A percentile compares a stretch with the other conserved stretches of the same genome.
These are phyloP conservation scores for Niveomyces coronatus DNA, from an alignment of 2,329 filamentous ascomycete species.

Conservation along the genomic window DNA sequence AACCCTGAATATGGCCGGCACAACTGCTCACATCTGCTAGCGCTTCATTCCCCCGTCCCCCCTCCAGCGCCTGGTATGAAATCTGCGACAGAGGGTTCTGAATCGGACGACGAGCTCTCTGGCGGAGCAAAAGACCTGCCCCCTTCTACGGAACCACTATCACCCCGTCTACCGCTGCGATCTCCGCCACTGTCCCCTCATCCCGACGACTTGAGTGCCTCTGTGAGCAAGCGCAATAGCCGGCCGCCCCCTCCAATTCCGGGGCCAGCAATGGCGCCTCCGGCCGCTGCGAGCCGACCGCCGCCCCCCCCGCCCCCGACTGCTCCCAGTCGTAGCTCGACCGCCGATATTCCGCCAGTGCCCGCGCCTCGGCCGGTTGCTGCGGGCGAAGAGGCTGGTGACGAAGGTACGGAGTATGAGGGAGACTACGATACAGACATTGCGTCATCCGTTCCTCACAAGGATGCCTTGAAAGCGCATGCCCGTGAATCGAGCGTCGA, in stretches of 20 bases:
- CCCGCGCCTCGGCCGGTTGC: constrained; percentile 32
- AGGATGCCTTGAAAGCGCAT: constrained; percentile 82
- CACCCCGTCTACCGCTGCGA: constrained; percentile 10
- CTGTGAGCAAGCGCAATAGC: constrained; percentile 43
- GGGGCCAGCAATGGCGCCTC: constrained; percentile 34
- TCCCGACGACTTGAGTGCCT: constrained; percentile 26
- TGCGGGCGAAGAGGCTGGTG: constrained; percentile 55
- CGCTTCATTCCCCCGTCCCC: constrained; percentile 46
- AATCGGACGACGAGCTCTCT: constrained; percentile 81
- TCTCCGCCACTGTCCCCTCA: constrained; percentile 27
- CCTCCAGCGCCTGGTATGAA: constrained; percentile 41
- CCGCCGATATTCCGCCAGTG: constrained; percentile 39
- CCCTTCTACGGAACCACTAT: constrained; percentile 27
- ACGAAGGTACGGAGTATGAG: constrained; percentile 87
- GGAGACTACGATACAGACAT: constrained; percentile 98
- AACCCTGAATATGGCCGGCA: constrained; percentile 15
- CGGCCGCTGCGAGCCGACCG: constrained; percentile 46
- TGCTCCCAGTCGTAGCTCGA: constrained; percentile 46
- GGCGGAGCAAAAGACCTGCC: constrained; percentile 33
- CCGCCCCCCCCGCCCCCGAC: constrained; percentile 58
- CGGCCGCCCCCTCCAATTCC: constrained; percentile 52
- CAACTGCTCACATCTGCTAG: constrained; percentile 29
- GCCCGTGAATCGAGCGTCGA: constrained; percentile 68
- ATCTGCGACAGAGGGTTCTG: constrained; percentile 68
- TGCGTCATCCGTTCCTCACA: constrained; percentile 83